A percentile compares a stretch with the other conserved stretches of the same genome.
Conservation (phyloP, 2,329 filamentous ascomycete species). For the Emericellopsis cladophorae region DNA sequence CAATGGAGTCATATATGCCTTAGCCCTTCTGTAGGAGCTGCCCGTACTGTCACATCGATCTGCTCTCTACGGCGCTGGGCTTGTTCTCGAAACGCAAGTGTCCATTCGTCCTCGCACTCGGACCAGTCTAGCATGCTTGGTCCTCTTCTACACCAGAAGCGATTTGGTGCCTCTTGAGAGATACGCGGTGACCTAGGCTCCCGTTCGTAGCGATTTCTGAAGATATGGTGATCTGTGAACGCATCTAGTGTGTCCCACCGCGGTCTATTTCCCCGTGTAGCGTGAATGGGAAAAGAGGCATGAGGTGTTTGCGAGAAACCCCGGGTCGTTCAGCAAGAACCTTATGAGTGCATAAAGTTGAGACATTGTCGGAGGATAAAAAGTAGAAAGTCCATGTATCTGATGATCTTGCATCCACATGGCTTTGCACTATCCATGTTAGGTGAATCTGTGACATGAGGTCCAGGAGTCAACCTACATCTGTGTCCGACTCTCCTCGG, state of each 20-base stretch:
- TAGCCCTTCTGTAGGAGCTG: background rate
- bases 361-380: background rate
- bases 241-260: background rate
- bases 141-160: background rate
- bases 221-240: background rate
- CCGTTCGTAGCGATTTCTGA: background rate
- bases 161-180: background rate
- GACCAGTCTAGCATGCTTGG: background rate
- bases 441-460: background rate
- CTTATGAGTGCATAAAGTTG: background rate
- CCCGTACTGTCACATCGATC: background rate
- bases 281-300: background rate
- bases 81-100: background rate
- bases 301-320: background rate
- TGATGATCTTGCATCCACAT: background rate
- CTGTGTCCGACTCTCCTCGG: background rate
- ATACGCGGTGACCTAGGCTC: background rate
- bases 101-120: background rate
- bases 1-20: background rate
- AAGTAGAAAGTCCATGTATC: background rate
- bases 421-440: background rate
- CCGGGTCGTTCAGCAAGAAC: background rate
- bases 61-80: background rate
- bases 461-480: constrained; percentile 2
- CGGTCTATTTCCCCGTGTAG: background rate